Evolutionary conservation across 306 rosid genomes (phyloP), one percentile per base, ranked within the genome.

Genomic region (Acacia acuminata): DNA sequence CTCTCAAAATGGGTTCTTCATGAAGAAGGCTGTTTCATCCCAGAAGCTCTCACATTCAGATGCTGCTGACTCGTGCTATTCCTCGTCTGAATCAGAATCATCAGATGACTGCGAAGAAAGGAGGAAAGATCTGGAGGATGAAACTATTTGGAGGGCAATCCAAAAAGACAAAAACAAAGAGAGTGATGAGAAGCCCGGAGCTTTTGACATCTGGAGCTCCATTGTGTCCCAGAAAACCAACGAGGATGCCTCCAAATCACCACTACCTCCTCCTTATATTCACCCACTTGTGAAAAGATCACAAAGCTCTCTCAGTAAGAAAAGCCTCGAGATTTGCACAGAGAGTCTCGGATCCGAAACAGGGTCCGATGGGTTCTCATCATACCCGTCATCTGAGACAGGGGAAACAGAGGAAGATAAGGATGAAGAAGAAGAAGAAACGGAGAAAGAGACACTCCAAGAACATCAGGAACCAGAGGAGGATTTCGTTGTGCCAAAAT

Each of bases 301-400:
- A 0, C 67, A 85, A 13, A 92, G 88, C 82, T 79, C 85, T 64
- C 64, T 96, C 73, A 90, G 76, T 71, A 87, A 85, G 24, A 91
- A 86, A 56, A 94, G 99, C 76, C 98, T 96, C 19, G 51, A 88
- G 68, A 87, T 96, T 25, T 96, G 99, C 78, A 96, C 99, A 0
- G 99, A 96, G 77, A 87, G 89, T 53, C 99, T 96, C 15, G 99
- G 99, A 19, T 94, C 98, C n/a, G 99, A 96, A 84, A 91, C 97
- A 17, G 98, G 97, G 78, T 91, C 97, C 16, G 97, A 96, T 56
- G 92, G 85, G 0, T 87, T 91, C 76, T 85, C 92, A 1, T 89
- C 92, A 1, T 85, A 86, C 78, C 77, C 90, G 1, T 44, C 91
- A 20, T 90, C 91, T 1, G 92, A 85, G 71, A 79, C 75, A 8